Evolutionary conservation across 768 basidiomycete genomes (phyloP).

Genomic region (Trametopsis cervina): DNA sequence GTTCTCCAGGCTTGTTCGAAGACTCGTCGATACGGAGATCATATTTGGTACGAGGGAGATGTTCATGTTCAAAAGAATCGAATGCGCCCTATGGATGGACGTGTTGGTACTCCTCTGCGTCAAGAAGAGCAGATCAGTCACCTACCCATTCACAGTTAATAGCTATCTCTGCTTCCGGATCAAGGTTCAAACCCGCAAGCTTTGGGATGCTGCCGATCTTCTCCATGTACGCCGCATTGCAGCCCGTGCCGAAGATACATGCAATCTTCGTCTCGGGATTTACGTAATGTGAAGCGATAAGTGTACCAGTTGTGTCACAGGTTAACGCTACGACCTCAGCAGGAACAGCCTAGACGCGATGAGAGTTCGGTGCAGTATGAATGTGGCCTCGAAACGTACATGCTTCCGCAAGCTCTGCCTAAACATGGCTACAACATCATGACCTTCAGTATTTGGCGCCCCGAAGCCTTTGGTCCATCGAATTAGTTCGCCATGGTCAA

Average conservation of each 20-base stretch:
- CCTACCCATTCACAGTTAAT: constrained; percentile 98
- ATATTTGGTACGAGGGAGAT: constrained; percentile 93
- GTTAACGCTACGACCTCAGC: constrained; percentile 82
- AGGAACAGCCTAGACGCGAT: constrained; percentile 59
- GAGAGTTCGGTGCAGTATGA: constrained; percentile 1
- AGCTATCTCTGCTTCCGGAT: constrained; percentile 65
- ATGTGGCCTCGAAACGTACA: constrained; percentile 35
- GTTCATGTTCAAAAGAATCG: constrained; percentile 91
- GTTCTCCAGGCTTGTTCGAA: constrained; percentile 95
- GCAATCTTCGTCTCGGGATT: constrained; percentile 88
- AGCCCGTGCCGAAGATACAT: constrained; percentile 96
- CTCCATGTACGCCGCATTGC: constrained; percentile 99
- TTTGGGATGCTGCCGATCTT: constrained; percentile 80
- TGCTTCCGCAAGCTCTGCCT: constrained; percentile 68
- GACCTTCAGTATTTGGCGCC: constrained; percentile 83
- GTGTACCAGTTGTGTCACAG: constrained; percentile 96
- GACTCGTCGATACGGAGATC: constrained; percentile 87
- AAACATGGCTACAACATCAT: constrained; percentile 93
- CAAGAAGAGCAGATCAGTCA: neutral
- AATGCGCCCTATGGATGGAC: constrained; percentile 72
- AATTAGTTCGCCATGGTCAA: constrained; percentile 91
- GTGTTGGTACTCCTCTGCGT: neutral
- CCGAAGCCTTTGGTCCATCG: constrained; percentile 99
- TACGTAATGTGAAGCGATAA: constrained; percentile 96
- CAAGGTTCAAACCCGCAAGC: constrained; percentile 67